Evolutionary conservation across 2,329 filamentous ascomycete species (phyloP).

Genomic region (Leptographium procerum): DNA sequence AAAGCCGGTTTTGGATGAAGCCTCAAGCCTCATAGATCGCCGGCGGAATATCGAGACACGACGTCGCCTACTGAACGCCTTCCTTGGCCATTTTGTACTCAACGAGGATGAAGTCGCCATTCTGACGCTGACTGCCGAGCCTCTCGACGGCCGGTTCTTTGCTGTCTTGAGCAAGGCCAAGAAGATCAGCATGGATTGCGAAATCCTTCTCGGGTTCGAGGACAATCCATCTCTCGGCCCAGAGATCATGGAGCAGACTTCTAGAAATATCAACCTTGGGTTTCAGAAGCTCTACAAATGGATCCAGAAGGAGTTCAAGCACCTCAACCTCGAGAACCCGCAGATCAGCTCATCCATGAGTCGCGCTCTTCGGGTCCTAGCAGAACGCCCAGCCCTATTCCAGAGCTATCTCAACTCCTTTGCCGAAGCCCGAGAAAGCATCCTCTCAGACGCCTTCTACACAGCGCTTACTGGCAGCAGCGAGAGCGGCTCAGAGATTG

Average conservation of each 20-base stretch:
- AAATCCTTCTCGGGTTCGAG: slow-evolving; percentile 80
- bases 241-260: slow-evolving; percentile 85
- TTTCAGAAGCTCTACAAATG: slow-evolving; percentile 95
- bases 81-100: slow-evolving; percentile 74
- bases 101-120: slow-evolving; percentile 68
- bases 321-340: slow-evolving; percentile 83
- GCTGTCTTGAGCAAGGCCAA: slow-evolving; percentile 65
- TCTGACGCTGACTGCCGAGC: slow-evolving; percentile 67
- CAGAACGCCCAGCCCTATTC: slow-evolving; percentile 81
- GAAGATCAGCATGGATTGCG: slow-evolving; percentile 77
- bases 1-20: slow-evolving; percentile 63
- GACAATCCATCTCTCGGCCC: slow-evolving; percentile 81
- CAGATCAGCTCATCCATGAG: slow-evolving; percentile 81
- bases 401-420: slow-evolving; percentile 91
- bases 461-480: slow-evolving; percentile 65
- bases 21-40: slow-evolving; percentile 59
- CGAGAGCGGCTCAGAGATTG: slow-evolving; percentile 20
- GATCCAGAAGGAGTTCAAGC: slow-evolving; percentile 89
- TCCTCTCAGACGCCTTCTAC: slow-evolving; percentile 82
- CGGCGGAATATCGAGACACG: slow-evolving; percentile 67
- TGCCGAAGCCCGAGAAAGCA: slow-evolving; percentile 76
- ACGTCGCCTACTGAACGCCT: slow-evolving; percentile 64
- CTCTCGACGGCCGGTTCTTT: slow-evolving; percentile 81
- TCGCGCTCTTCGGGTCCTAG: slow-evolving; percentile 71
- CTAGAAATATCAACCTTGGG: slow-evolving; percentile 73